Base-by-base conservation (phyloP, 371 early-diverging fungal genomes). In the Quaeritorhiza haematococci region DNA sequence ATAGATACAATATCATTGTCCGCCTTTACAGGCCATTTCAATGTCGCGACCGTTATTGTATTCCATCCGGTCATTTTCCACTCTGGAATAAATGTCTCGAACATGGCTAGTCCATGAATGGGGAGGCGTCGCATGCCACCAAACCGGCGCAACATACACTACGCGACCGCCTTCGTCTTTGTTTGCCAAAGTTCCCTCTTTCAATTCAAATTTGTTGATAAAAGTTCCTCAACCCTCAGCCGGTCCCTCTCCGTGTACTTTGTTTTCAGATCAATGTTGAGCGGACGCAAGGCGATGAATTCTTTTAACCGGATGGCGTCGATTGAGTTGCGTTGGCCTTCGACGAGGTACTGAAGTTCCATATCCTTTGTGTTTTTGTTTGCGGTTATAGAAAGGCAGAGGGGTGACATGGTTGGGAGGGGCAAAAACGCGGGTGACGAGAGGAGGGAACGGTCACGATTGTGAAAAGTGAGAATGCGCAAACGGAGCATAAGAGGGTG, bases 251-350 rank as follows among this genome's bases (percentile, higher is more conserved):
- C 68, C 17, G 62, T 60, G 63, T 67, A 67, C 33, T 64, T 54
- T 30, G 66, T 41, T n/a, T 34, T 56, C n/a, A n/a, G n/a, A n/a
- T n/a, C n/a, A n/a, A n/a, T n/a, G 19, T 59, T 58, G 19, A 30
- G 50, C 34, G 51, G 53, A 10, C 60, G 43, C 6, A 62, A 50
- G 29, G 54, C 56, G 24, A 75, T 45, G 44, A 66, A 62, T 47
- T 75, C 72, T 44, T 75, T 72, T 23, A 75, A 57, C 32, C 66
- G 54, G 41, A 75, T 73, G 24, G 76, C 76, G 53, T 76, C 76
- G 53, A 76, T 76, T 10, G 76, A 45, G 51, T 66, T 76, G 17
- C 43, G 41, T 47, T 76, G 76, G 4, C 76, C 73, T 49, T 76
- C 76, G n/a, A 76, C 73, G 26, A 76, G 53, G 41, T 66, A 62